A percentile compares a stretch with the other conserved stretches of the same genome.
Conservation (phyloP, 2,329 filamentous ascomycete species). For the Westerdykella aurantiaca region DNA sequence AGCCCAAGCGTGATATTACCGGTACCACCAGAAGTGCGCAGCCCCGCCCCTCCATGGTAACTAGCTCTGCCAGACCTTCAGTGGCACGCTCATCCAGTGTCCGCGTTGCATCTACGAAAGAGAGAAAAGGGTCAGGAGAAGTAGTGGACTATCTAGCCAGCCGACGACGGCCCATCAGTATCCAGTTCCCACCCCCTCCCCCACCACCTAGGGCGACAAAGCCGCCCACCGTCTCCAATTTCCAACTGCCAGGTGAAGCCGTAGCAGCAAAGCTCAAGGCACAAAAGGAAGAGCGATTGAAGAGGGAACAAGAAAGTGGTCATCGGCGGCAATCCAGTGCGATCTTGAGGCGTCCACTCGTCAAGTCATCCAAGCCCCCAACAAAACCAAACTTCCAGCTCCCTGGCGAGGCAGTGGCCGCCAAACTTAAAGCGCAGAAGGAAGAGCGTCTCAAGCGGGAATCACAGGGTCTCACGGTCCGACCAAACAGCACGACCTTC, state of each 20-base stretch:
- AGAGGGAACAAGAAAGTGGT: slow-evolving; percentile 39
- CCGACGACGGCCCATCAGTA: slow-evolving; percentile 44
- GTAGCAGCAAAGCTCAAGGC: slow-evolving; percentile 50
- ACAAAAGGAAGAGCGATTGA: slow-evolving; percentile 44
- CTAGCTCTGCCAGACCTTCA: slow-evolving; percentile 11
- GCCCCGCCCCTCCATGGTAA: not conserved
- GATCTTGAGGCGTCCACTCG: not conserved
- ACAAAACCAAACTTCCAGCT: slow-evolving; percentile 43
- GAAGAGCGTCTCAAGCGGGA: slow-evolving; percentile 29
- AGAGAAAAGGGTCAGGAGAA: slow-evolving; percentile 21
- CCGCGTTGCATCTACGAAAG: slow-evolving; percentile 18
- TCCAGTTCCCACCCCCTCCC: slow-evolving; percentile 44
- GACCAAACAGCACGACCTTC: slow-evolving; percentile 40
- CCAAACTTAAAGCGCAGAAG: slow-evolving; percentile 28
- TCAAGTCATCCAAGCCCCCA: not conserved
- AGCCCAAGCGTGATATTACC: slow-evolving; percentile 2
- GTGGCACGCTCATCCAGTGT: slow-evolving; percentile 24
- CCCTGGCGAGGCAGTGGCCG: slow-evolving; percentile 48
- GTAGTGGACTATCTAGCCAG: slow-evolving; percentile 37
- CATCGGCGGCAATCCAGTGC: slow-evolving; percentile 5
- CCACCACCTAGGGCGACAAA: slow-evolving; percentile 47
- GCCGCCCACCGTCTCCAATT: slow-evolving; percentile 46
- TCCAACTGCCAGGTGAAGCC: slow-evolving; percentile 50
- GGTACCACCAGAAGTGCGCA: not conserved
- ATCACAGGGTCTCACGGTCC: slow-evolving; percentile 30